phyloP scores from a whole-genome alignment of 2,329 filamentous ascomycete genomes.

The Laburnicola sp. region DNA sequence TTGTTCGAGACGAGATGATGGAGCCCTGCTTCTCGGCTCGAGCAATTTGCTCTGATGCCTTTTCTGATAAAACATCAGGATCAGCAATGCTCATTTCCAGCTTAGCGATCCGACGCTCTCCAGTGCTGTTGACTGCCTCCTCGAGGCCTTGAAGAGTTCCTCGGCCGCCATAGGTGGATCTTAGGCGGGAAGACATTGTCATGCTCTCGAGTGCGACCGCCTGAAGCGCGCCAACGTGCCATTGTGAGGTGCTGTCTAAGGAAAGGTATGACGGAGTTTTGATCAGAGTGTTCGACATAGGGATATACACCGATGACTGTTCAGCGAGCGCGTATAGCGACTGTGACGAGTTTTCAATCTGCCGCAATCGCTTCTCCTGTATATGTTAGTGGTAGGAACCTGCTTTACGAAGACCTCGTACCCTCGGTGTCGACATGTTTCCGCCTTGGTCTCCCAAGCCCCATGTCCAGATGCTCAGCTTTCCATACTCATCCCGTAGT shows the following conservation, averaged over 20 bases:
- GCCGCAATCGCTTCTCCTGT: conserved; percentile 65
- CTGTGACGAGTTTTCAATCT: conserved; percentile 73
- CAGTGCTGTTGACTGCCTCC: conserved; percentile 70
- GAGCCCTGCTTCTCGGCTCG: conserved; percentile 34
- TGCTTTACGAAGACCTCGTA: conserved; percentile 39
- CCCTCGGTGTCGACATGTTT: conserved; percentile 39
- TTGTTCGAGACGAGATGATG: conserved; percentile 25
- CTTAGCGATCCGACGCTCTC: conserved; percentile 77
- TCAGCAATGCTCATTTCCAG: conserved; percentile 67
- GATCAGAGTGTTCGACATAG: conserved; percentile 64
- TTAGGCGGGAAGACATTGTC: conserved; percentile 74
- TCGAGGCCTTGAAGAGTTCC: conserved; percentile 65
- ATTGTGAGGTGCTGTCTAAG: conserved; percentile 67
- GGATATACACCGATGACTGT: conserved; percentile 76
- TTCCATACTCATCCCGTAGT: conserved; percentile 87
- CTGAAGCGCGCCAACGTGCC: conserved; percentile 80
- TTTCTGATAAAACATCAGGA: conserved; percentile 36
- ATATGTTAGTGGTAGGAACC: conserved; percentile 13
- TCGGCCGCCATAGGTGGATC: conserved; percentile 46
- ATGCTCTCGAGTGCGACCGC: conserved; percentile 76
- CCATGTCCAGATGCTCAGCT: conserved; percentile 85
- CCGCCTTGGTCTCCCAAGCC: conserved; percentile 66
- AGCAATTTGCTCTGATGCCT: conserved; percentile 22
- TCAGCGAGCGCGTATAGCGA: conserved; percentile 69
- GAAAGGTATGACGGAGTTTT: conserved; percentile 60